These are phyloP conservation scores for Waltiozyma sp. DNA, from an alignment of 1,139 yeast genomes.

Conservation along the genomic window DNA sequence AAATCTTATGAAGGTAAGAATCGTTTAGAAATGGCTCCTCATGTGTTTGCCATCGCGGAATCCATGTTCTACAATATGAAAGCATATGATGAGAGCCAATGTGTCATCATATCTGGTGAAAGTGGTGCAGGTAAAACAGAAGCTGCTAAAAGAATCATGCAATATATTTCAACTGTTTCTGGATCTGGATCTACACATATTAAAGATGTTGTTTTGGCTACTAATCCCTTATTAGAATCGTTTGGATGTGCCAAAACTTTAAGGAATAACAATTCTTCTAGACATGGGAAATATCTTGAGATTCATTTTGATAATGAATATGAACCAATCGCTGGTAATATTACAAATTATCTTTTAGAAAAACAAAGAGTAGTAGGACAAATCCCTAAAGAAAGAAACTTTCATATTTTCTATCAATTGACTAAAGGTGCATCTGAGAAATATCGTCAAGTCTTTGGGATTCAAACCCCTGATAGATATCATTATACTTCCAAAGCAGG, in stretches of 20 bases:
- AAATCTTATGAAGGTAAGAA: slow-evolving; percentile 81
- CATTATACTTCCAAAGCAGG: slow-evolving; percentile 79
- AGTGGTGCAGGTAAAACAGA: slow-evolving; percentile 99
- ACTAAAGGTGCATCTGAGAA: slow-evolving; percentile 83
- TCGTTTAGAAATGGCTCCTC: slow-evolving; percentile 96
- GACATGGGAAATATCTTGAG: slow-evolving; percentile 96
- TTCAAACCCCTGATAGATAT: slow-evolving; percentile 90
- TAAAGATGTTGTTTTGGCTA: slow-evolving; percentile 96
- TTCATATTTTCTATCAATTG: slow-evolving; percentile 94
- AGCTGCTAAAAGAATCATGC: slow-evolving; percentile 98
- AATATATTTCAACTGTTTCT: slow-evolving; percentile 86
- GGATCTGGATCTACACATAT: slow-evolving; percentile 62
- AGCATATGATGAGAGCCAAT: slow-evolving; percentile 88
- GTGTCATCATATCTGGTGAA: slow-evolving; percentile 97
- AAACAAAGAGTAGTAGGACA: slow-evolving; percentile 95
- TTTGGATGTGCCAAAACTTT: slow-evolving; percentile 98
- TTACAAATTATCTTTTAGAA: slow-evolving; percentile 88
- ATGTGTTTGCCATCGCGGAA: slow-evolving; percentile 96
- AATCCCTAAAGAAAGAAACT: slow-evolving; percentile 84
- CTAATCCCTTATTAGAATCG: slow-evolving; percentile 90
- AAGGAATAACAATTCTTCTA: slow-evolving; percentile 89
- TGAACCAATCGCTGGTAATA: slow-evolving; percentile 92
- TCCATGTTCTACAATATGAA: slow-evolving; percentile 93
- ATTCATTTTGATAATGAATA: slow-evolving; percentile 73
- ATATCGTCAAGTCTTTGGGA: slow-evolving; percentile 75